Conservation (phyloP, 1,284 basidiomycete species). For the Kalmanozyma brasiliensis region DNA sequence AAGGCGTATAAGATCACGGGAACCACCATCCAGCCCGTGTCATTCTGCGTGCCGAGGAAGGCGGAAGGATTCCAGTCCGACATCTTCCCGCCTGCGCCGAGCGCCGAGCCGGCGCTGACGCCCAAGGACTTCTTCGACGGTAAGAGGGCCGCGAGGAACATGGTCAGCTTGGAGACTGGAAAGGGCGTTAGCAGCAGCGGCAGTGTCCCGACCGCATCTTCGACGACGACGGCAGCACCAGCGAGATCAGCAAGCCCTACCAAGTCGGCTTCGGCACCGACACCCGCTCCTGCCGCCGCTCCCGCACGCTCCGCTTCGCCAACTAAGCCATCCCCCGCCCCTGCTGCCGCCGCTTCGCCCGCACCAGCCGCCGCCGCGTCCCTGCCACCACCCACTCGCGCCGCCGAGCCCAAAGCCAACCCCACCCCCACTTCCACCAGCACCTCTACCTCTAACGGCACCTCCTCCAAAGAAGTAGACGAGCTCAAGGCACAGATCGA, state of each 20-base stretch:
- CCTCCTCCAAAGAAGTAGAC: constrained; percentile 14
- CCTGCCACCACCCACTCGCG: constrained; percentile 1
- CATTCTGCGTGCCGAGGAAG: constrained; percentile 92
- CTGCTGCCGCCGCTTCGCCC: constrained; percentile 7
- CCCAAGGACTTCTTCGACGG: constrained; percentile 87
- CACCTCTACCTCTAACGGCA: constrained; percentile 3
- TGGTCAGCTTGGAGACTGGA: constrained; percentile 71
- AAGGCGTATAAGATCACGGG: constrained; percentile 90
- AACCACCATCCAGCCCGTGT: constrained; percentile 83
- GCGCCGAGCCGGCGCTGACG: constrained; percentile 80
- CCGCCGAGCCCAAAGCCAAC: constrained; percentile 6
- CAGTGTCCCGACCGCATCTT: constrained; percentile 12
- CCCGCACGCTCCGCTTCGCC: constrained; percentile 27
- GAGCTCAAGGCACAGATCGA: constrained; percentile 35
- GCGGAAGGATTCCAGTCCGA: constrained; percentile 90
- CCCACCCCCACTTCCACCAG: neutral
- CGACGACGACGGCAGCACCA: constrained; percentile 16
- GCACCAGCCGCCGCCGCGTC: constrained; percentile 4
- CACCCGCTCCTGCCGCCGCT: constrained; percentile 22
- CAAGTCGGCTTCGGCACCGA: constrained; percentile 21
- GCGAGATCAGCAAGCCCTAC: constrained; percentile 14
- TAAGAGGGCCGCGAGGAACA: constrained; percentile 72
- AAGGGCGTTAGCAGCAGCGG: constrained; percentile 19
- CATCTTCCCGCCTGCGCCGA: constrained; percentile 91
- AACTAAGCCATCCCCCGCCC: constrained; percentile 8